These are phyloP conservation scores for Entomophthora muscae DNA, from an alignment of 371 early-diverging fungal genomes.

Conservation along the genomic window DNA sequence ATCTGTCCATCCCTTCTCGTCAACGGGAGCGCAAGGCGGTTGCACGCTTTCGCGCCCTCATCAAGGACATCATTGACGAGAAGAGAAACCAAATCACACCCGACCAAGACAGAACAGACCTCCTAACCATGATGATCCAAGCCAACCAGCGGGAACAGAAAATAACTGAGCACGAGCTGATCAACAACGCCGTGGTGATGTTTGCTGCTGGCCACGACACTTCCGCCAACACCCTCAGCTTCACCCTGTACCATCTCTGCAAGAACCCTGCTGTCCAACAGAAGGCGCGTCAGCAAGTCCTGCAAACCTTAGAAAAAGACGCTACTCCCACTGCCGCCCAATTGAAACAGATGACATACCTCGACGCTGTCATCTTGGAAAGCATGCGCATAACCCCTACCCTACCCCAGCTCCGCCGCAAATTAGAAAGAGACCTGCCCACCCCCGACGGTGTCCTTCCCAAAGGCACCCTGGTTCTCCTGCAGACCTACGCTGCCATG, in stretches of 20 bases:
- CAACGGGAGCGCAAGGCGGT: background rate
- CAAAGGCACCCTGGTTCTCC: background rate
- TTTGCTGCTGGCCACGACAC: slow-evolving; percentile 12
- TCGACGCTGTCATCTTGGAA: slow-evolving; percentile 9
- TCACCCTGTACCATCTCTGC: slow-evolving; percentile 13
- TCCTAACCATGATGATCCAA: background rate
- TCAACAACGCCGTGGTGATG: background rate
- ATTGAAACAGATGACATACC: background rate
- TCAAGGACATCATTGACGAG: background rate
- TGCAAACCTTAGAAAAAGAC: background rate
- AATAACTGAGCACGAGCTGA: background rate
- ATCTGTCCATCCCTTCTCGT: background rate
- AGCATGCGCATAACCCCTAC: slow-evolving; percentile 9
- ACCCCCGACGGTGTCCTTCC: background rate
- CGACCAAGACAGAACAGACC: background rate
- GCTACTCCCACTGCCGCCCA: slow-evolving; percentile 9
- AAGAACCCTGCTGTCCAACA: background rate
- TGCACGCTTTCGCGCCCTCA: background rate
- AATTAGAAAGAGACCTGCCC: background rate
- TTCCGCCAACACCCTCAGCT: slow-evolving; percentile 16
- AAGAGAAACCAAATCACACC: background rate
- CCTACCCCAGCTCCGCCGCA: background rate
- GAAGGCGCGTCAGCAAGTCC: slow-evolving; percentile 7
- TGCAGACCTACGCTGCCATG: background rate
- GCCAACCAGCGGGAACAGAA: background rate